A percentile compares a stretch with the other conserved stretches of the same genome.
Conservation (phyloP, 2,329 filamentous ascomycete genomes). For the Verticillium isaacii region DNA sequence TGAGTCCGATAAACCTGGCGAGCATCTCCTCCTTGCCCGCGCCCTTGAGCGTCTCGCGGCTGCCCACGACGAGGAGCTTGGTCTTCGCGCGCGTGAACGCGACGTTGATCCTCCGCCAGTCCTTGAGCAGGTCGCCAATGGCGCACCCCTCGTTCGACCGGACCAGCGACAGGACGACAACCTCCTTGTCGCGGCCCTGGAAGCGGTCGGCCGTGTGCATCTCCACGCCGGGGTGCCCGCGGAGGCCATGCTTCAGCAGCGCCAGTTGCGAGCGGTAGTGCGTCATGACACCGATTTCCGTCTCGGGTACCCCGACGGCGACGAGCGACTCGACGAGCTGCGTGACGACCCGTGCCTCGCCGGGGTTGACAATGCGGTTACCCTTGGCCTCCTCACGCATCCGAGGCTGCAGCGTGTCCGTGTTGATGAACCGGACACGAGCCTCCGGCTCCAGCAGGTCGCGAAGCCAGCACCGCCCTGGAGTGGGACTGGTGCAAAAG, state of each 20-base stretch:
- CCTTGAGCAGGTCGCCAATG: constrained; percentile 87
- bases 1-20: constrained; percentile 67
- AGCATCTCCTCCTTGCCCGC: constrained; percentile 72
- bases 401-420: constrained; percentile 63
- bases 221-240: constrained; percentile 62
- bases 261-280: constrained; percentile 93
- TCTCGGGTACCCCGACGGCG: constrained; percentile 65
- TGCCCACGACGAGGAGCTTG: constrained; percentile 86
- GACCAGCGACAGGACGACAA: constrained; percentile 82
- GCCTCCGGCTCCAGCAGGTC: constrained; percentile 64
- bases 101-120: constrained; percentile 93
- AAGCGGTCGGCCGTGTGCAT: constrained; percentile 97
- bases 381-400: constrained; percentile 72
- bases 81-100: constrained; percentile 90
- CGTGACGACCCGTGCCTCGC: constrained; percentile 72
- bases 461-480: constrained; percentile 66
- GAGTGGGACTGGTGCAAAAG: constrained; percentile 51
- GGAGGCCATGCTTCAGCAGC: constrained; percentile 69
- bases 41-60: constrained; percentile 70
- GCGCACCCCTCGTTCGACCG: constrained; percentile 75
- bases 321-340: constrained; percentile 80
- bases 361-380: constrained; percentile 80
- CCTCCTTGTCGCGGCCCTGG: constrained; percentile 92
- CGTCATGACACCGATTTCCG: constrained; percentile 89
- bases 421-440: constrained; percentile 86